phyloP scores from a whole-genome alignment of 768 basidiomycete species.

The Macrocybe gigantea region DNA sequence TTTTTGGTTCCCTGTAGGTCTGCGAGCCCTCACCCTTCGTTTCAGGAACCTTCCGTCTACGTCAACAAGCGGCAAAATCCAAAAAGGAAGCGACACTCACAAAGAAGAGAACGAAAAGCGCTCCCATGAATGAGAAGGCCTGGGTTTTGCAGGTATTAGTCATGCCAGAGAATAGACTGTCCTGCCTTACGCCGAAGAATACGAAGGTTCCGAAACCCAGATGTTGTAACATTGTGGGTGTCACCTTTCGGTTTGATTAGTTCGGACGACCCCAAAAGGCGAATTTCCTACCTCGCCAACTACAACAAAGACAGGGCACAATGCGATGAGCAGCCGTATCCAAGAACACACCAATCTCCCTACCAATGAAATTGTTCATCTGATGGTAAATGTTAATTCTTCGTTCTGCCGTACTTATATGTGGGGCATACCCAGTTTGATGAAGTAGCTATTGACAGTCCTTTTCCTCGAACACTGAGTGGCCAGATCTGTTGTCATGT shows the following conservation, averaged over 20 bases:
- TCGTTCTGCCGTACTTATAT: not conserved
- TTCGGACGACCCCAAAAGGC: not conserved
- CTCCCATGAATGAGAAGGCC: constrained; percentile 64
- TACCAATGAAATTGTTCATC: constrained; percentile 78
- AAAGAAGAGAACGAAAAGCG: constrained; percentile 58
- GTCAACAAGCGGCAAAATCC: not conserved
- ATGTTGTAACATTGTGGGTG: constrained; percentile 64
- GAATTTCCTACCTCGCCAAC: constrained; percentile 41
- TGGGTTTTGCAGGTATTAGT: constrained; percentile 14
- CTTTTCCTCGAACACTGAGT: constrained; percentile 68
- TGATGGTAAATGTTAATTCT: constrained; percentile 13
- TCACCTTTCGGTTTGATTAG: constrained; percentile 31
- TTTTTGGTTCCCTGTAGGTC: constrained; percentile 1
- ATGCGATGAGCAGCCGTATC: not conserved
- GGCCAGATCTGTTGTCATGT: constrained; percentile 47
- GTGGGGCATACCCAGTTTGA: constrained; percentile 57
- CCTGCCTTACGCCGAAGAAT: constrained; percentile 57
- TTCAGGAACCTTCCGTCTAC: constrained; percentile 48
- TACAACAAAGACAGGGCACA: constrained; percentile 13
- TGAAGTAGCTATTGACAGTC: constrained; percentile 67
- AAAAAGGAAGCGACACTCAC: constrained; percentile 27
- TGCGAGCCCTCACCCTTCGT: constrained; percentile 47
- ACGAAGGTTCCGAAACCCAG: constrained; percentile 69
- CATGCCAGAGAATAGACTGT: not conserved
- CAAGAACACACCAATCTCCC: constrained; percentile 10